Percentiles rank a stretch among this genome's conserved stretches.
phyloP scores from a whole-genome alignment of 805 yeast genomes.

The Saccharomycopsis fibuligera region DNA sequence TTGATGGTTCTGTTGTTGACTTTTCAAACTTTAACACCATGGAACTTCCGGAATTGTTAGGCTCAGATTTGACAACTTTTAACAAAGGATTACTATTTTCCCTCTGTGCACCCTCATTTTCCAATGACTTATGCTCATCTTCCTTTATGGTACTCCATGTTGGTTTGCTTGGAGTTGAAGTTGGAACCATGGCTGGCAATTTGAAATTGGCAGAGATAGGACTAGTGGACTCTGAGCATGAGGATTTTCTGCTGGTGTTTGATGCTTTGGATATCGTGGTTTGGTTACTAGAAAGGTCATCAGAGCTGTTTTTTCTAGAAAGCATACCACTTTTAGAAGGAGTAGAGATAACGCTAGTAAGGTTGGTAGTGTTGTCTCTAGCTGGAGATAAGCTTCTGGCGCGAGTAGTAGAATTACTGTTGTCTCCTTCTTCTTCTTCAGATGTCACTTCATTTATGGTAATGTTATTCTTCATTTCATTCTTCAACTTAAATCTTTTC shows the following conservation, averaged over 20 bases:
- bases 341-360: not conserved
- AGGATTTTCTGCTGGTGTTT: too few species aligned
- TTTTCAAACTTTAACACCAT: not conserved
- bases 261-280: not conserved
- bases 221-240: too few species aligned
- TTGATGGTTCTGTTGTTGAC: too few species aligned
- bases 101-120: not conserved
- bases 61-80: not conserved
- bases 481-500: not conserved
- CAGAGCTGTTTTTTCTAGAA: not conserved
- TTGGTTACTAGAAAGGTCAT: not conserved
- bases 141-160: not conserved
- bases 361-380: not conserved
- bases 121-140: not conserved
- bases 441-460: not conserved
- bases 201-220: not conserved
- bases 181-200: not conserved
- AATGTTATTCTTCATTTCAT: not conserved
- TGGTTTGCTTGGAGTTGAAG: not conserved
- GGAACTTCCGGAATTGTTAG: not conserved
- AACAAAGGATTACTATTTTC: not conserved
- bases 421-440: slow-evolving; percentile 1
- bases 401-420: not conserved
- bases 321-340: not conserved
- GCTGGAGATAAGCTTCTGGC: too few species aligned